A percentile compares a stretch with the other conserved stretches of the same genome.
These are phyloP conservation scores for Cladosporium sp. DNA, from an alignment of 2,329 filamentous ascomycete species.

Conservation along the genomic window DNA sequence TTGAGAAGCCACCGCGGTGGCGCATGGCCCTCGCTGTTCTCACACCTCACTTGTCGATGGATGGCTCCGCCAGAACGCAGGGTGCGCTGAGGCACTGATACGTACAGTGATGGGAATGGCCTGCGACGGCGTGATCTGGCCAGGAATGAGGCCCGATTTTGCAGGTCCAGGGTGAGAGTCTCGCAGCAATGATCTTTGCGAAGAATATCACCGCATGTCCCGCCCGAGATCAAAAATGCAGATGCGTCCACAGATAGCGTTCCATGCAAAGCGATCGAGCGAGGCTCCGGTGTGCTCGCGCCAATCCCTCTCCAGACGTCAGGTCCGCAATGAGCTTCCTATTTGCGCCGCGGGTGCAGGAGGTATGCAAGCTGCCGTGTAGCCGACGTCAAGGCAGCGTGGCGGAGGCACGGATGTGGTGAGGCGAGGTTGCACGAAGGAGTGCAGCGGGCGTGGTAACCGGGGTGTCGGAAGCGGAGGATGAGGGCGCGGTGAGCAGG, in stretches of 20 bases:
- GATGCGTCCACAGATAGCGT: neutral
- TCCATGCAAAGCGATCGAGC: neutral
- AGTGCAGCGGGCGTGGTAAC: neutral
- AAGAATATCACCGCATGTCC: constrained; percentile 10
- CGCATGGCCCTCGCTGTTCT: neutral
- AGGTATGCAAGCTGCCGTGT: constrained; percentile 3
- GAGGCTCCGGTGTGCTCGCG: neutral
- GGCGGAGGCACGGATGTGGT: neutral
- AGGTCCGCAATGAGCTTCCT: constrained; percentile 7
- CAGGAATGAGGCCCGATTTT: neutral
- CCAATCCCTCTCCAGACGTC: constrained; percentile 1
- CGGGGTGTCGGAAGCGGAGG: constrained; percentile 1
- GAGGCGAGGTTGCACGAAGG: neutral
- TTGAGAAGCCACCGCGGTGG: neutral
- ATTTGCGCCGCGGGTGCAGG: constrained; percentile 3
- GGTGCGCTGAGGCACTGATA: neutral
- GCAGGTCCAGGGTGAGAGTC: neutral
- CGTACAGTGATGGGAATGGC: neutral
- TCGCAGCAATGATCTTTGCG: neutral
- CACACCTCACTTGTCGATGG: neutral
- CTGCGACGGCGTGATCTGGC: neutral
- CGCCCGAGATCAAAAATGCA: neutral
- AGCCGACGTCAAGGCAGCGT: constrained; percentile 8
- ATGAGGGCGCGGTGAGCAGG: neutral
- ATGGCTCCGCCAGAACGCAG: neutral